Evolutionary conservation across 176 grass and related monocot species (phyloP).

Genomic region (Paspalum vaginatum): DNA sequence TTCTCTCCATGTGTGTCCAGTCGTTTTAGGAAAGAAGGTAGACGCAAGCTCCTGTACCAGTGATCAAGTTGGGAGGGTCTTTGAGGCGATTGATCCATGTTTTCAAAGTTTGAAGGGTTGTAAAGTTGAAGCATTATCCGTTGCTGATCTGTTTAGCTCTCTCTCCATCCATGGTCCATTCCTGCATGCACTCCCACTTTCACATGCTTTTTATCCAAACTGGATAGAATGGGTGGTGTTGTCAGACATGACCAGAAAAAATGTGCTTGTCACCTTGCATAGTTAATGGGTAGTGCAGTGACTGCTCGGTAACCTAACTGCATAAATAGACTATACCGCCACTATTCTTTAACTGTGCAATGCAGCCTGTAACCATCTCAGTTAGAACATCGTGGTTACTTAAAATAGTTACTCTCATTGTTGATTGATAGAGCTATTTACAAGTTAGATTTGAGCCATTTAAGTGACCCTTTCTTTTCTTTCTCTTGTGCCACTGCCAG

Average conservation of each 20-base stretch:
- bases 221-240: not conserved
- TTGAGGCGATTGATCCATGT: not conserved
- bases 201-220: not conserved
- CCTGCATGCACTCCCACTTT: not conserved
- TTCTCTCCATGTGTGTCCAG: not conserved
- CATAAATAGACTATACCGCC: no score
- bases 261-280: not conserved
- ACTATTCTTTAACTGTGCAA: no score
- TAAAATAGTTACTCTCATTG: no score
- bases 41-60: not conserved
- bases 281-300: no score
- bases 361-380: no score
- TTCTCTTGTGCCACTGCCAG: no score
- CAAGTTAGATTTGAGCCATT: no score
- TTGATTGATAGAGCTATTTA: no score
- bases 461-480: no score
- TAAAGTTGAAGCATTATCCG: not conserved
- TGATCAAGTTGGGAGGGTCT: not conserved
- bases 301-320: no score
- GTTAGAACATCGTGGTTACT: no score
- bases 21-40: not conserved
- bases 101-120: not conserved
- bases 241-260: not conserved
- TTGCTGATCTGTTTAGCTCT: not conserved
- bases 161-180: not conserved